A percentile compares a stretch with the other conserved stretches of the same genome.
Evolutionary conservation across 768 basidiomycete species (phyloP).

Genomic region (Boletus sp.): DNA sequence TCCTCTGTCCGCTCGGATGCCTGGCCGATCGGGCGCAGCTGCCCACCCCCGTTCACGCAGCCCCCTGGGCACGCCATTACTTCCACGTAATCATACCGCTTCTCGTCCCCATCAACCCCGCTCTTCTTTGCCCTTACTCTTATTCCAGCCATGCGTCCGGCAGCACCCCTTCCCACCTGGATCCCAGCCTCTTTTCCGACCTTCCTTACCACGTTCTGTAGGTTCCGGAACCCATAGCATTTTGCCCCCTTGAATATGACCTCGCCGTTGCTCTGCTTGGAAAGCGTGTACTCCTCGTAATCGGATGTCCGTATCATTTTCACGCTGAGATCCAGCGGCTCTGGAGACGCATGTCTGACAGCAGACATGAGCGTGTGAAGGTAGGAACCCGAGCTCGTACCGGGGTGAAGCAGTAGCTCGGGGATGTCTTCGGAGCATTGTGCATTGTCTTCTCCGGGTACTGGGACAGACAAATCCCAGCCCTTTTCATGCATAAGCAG

Average conservation of each 20-base stretch:
- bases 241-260: slow-evolving; percentile 89
- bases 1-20: slow-evolving; percentile 37
- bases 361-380: slow-evolving; percentile 73
- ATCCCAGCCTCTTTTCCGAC: slow-evolving; percentile 84
- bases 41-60: slow-evolving; percentile 97
- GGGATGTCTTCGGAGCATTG: slow-evolving; percentile 45
- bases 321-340: slow-evolving; percentile 48
- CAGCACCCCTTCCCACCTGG: slow-evolving; percentile 67
- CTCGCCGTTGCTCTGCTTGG: slow-evolving; percentile 43
- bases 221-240: slow-evolving; percentile 95
- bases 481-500: slow-evolving; percentile 77
- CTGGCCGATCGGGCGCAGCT: slow-evolving; percentile 37
- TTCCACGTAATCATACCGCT: slow-evolving; percentile 85
- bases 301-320: slow-evolving; percentile 70
- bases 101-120: slow-evolving; percentile 37
- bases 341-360: slow-evolving; percentile 41
- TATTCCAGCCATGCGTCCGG: slow-evolving; percentile 40
- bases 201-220: slow-evolving; percentile 95
- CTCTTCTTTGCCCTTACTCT: slow-evolving; percentile 34
- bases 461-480: slow-evolving; percentile 68
- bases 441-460: slow-evolving; percentile 47
- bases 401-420: slow-evolving; percentile 73
- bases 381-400: slow-evolving; percentile 92
- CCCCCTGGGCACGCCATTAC: slow-evolving; percentile 99
- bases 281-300: slow-evolving; percentile 71